A percentile compares a stretch with the other conserved stretches of the same genome.
These are phyloP conservation scores for Abrus pulchellus DNA, from an alignment of 306 rosid genomes.

Conservation along the genomic window DNA sequence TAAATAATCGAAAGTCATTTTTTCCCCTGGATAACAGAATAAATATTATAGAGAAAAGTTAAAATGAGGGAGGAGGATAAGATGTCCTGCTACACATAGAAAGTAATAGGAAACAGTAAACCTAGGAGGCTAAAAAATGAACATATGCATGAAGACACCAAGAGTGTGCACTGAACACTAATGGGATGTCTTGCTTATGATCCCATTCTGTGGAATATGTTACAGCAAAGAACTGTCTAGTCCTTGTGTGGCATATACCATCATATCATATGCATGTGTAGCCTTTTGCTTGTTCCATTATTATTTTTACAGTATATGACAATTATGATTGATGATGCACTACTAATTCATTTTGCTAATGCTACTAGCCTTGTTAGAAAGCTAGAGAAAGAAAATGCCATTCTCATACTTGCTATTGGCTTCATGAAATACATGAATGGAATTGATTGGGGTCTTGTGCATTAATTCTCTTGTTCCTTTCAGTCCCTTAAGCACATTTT, in stretches of 20 bases:
- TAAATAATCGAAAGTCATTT: not conserved
- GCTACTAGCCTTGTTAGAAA: no score
- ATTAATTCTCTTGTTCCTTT: no score
- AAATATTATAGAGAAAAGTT: conserved; percentile 4
- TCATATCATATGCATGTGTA: not conserved
- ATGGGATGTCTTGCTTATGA: not conserved
- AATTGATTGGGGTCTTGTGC: no score
- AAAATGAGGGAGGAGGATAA: conserved; percentile 35
- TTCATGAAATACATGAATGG: no score
- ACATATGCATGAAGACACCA: conserved; percentile 15
- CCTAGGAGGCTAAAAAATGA: not conserved
- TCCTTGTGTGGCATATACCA: not conserved
- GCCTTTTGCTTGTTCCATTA: not conserved
- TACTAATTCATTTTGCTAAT: no score
- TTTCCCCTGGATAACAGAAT: not conserved
- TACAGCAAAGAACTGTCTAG: no score
- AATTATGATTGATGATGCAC: not conserved
- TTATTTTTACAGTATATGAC: not conserved
- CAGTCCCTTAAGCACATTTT: no score
- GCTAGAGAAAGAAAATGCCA: no score
- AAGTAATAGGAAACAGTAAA: not conserved
- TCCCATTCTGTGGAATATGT: not conserved
- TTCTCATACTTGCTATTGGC: no score
- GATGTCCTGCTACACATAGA: conserved; percentile 15
- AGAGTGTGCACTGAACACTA: not conserved